Evolutionary conservation across 1,284 basidiomycete species (phyloP), one percentile per base, ranked within the genome.

Genomic region (Ganoderma lucidum): DNA sequence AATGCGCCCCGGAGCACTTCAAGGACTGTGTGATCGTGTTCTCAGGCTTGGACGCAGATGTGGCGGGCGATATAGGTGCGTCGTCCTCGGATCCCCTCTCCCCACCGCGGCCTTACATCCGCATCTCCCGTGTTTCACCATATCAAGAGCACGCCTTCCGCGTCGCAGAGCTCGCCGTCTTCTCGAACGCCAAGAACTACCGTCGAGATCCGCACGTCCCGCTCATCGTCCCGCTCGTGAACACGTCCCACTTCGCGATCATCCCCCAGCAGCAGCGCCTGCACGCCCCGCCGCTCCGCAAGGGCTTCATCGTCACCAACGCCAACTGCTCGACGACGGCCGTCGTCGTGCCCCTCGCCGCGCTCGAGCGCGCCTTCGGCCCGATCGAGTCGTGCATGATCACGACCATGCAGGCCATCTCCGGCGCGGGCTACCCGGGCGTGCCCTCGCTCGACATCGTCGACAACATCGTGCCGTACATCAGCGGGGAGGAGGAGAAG

Each of bases 251-350:
- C 81, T 85, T 99, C 64, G 84, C 89, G 72, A 95, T 99, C 78
- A 85, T 99, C 75, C 87, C 88, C 0, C 92, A 96, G 78, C 98
- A 99, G 82, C 91, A 87, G 70, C 78, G 88, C 12, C 81, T 89
- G 28, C 92, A 93, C 73, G 83, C 84, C 0, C 92, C 93, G 3
- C 89, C 91, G 0, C 87, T 96, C 14, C 85, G 88, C 68, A 94
- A 92, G 75, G 98, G 98, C 3, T 99, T 96, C 86, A 97, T 99
- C 80, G 92, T 99, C 72, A 97, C 96, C 68, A 99, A 99, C 81
- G 98, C 98, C 74, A 99, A 99, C 84, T 99, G 98, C 84, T 95
- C 96, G 44, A 99, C 98, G 19, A 99, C 98, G 1, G 97, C 94
- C 35, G 87, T 95, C 73, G 96, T 98, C 71, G 92, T 99, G 56